A percentile compares a stretch with the other conserved stretches of the same genome.
Evolutionary conservation across 371 early-diverging fungal genomes (phyloP).

Genomic region (Rhizopus sp.): DNA sequence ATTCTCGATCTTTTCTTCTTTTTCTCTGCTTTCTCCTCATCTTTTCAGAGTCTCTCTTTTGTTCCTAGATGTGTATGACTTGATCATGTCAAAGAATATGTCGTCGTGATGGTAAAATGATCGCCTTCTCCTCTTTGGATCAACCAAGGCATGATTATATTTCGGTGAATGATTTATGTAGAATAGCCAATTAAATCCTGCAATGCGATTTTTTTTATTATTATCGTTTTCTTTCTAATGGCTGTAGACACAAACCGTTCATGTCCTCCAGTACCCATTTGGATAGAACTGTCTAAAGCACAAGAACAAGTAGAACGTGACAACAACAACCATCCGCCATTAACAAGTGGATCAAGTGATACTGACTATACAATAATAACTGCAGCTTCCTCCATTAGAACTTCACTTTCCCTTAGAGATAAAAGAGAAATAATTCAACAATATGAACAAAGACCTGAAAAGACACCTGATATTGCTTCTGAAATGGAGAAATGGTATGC

Average conservation of each 20-base stretch:
- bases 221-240: not conserved
- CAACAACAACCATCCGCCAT: constrained; percentile 15
- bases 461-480: constrained; percentile 33
- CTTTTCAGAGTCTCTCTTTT: too few species aligned
- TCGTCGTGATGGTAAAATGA: too few species aligned
- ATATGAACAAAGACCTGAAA: constrained; percentile 31
- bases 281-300: constrained; percentile 13
- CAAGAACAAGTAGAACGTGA: constrained; percentile 9
- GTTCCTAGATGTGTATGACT: too few species aligned
- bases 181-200: not conserved
- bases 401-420: constrained; percentile 4
- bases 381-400: constrained; percentile 11
- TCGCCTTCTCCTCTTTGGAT: too few species aligned
- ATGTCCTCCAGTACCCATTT: constrained; percentile 5
- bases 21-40: too few species aligned
- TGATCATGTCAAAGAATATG: too few species aligned
- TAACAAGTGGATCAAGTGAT: constrained; percentile 22
- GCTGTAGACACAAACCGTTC: not conserved
- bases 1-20: too few species aligned
- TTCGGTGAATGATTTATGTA: too few species aligned
- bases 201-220: not conserved
- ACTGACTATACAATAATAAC: constrained; percentile 21
- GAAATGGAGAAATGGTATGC: constrained; percentile 59
- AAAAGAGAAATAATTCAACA: constrained; percentile 13
- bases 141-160: too few species aligned